Percentiles rank a stretch among this genome's conserved stretches.
phyloP scores from a whole-genome alignment of 805 yeast species.

The Saccharomycopsis schoenii region DNA sequence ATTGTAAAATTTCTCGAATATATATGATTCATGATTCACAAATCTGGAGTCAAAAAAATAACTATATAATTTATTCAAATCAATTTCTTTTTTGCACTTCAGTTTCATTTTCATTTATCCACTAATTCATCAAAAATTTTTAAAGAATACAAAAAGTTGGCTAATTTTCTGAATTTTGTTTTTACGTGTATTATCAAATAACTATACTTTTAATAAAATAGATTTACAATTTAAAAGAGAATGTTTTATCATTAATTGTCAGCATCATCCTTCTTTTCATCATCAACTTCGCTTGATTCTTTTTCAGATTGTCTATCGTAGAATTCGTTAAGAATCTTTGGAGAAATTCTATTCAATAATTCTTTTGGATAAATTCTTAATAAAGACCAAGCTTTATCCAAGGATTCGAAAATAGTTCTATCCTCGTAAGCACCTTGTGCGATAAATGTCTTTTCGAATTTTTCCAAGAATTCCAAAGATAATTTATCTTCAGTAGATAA shows the following conservation, averaged over 20 bases:
- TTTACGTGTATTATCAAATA: neutral
- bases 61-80: neutral
- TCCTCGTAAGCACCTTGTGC: slow-evolving; percentile 95
- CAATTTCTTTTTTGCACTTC: too few species aligned
- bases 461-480: slow-evolving; percentile 94
- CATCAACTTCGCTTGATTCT: slow-evolving; percentile 47
- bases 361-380: slow-evolving; percentile 98
- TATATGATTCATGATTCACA: too few species aligned
- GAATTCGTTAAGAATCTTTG: slow-evolving; percentile 91
- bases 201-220: neutral
- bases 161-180: neutral
- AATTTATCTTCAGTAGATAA: slow-evolving; percentile 94
- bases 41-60: neutral
- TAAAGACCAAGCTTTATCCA: slow-evolving; percentile 97
- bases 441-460: slow-evolving; percentile 92
- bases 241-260: slow-evolving; percentile 25
- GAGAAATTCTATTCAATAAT: slow-evolving; percentile 95
- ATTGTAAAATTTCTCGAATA: neutral
- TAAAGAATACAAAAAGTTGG: neutral
- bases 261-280: slow-evolving; percentile 26
- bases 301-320: slow-evolving; percentile 69
- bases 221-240: neutral
- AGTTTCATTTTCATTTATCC: too few species aligned
- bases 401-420: slow-evolving; percentile 87
- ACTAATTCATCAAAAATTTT: neutral